phyloP scores from a whole-genome alignment of 139 green algal species.

The Haematococcus sp. region DNA sequence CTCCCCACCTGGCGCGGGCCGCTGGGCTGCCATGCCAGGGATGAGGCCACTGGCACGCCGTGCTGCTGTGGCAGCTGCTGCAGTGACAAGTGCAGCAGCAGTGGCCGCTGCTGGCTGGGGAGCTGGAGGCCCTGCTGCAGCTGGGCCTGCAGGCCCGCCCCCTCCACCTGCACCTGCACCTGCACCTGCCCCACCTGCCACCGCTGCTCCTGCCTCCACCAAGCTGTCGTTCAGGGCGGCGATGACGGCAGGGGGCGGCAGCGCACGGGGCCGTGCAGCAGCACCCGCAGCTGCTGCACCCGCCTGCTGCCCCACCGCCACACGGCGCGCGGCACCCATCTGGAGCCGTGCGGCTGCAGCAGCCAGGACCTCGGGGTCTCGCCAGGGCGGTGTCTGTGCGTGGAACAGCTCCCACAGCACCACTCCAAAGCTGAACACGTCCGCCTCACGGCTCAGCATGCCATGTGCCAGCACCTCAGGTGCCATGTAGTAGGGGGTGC shows the following conservation, averaged over 20 bases:
- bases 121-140: too few species aligned
- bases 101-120: too few species aligned
- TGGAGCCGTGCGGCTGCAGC: not conserved
- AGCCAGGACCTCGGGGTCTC: not conserved
- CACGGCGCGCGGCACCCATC: not conserved
- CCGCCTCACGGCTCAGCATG: conserved; percentile 3
- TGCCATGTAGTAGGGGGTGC: conserved; percentile 29
- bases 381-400: conserved; percentile 1
- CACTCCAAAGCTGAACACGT: conserved; percentile 7
- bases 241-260: not conserved
- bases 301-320: too few species aligned
- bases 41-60: not conserved
- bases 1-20: too few species aligned
- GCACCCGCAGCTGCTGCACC: too few species aligned
- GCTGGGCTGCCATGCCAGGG: not conserved
- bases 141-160: too few species aligned
- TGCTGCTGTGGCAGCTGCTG: not conserved
- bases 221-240: too few species aligned
- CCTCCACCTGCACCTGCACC: not conserved
- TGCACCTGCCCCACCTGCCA: not conserved
- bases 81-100: too few species aligned
- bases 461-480: conserved; percentile 6
- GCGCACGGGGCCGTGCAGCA: not conserved
- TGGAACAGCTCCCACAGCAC: conserved; percentile 15
- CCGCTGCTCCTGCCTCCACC: too few species aligned